A percentile compares a stretch with the other conserved stretches of the same genome.
phyloP scores from a whole-genome alignment of 257 asterid genomes.

The Ajuga chamaepitys region DNA sequence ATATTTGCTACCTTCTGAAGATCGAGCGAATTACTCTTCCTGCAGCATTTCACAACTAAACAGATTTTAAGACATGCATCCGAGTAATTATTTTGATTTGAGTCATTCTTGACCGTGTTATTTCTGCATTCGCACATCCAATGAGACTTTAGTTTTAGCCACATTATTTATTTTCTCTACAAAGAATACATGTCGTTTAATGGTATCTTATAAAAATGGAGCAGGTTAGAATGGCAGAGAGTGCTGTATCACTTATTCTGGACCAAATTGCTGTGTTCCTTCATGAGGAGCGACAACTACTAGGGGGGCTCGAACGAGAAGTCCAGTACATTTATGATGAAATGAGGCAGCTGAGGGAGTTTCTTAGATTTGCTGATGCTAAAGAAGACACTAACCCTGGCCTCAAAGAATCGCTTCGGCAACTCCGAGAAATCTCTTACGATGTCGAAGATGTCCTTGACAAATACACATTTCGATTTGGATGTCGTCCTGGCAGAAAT shows the following conservation, averaged over 20 bases:
- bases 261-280: constrained; percentile 17
- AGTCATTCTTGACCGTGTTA: too few relatives aligned
- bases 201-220: too few relatives aligned
- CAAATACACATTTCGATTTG: constrained; percentile 13
- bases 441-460: constrained; percentile 36
- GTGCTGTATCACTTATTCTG: constrained; percentile 17
- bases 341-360: constrained; percentile 24
- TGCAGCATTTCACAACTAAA: too few relatives aligned
- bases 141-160: too few relatives aligned
- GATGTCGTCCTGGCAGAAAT: neutral
- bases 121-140: too few relatives aligned
- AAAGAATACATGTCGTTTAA: too few relatives aligned
- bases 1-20: too few relatives aligned
- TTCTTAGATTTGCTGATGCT: constrained; percentile 26
- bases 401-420: constrained; percentile 28
- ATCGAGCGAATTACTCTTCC: too few relatives aligned
- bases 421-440: constrained; percentile 30
- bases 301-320: constrained; percentile 8
- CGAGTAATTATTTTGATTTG: too few relatives aligned
- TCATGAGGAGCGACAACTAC: neutral
- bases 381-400: constrained; percentile 20
- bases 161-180: too few relatives aligned
- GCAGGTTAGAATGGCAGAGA: constrained; percentile 25
- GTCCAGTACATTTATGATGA: constrained; percentile 19
- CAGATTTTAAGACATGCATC: too few relatives aligned